These are phyloP conservation scores for Aegilops longissima DNA, from an alignment of 176 grass and related monocot species.

Conservation along the genomic window DNA sequence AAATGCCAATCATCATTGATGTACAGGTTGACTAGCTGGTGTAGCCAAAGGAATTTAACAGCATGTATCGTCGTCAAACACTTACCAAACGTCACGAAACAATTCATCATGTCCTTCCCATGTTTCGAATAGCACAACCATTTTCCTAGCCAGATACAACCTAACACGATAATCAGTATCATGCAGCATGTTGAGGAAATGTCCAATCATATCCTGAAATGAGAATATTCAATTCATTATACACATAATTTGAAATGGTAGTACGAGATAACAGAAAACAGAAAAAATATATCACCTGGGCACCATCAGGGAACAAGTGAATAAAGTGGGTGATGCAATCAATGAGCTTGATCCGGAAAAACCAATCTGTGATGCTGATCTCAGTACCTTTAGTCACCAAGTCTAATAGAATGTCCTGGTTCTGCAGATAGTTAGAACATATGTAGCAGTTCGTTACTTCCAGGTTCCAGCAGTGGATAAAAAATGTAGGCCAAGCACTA, in stretches of 20 bases:
- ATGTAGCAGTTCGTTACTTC: conserved; percentile 35
- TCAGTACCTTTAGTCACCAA: conserved; percentile 60
- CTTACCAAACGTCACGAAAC: conserved; percentile 88
- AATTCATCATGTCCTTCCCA: conserved; percentile 94
- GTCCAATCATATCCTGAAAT: conserved; percentile 75
- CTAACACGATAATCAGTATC: conserved; percentile 93
- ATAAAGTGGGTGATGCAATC: conserved; percentile 75
- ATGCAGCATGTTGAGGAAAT: conserved; percentile 87
- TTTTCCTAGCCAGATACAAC: conserved; percentile 81
- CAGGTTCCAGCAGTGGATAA: background rate
- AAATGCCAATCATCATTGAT: conserved; percentile 23
- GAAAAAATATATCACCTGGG: conserved; percentile 59
- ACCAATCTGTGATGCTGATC: conserved; percentile 61
- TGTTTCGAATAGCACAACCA: conserved; percentile 78
- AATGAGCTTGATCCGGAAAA: conserved; percentile 69
- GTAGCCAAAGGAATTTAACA: background rate
- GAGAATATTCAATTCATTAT: conserved; percentile 14
- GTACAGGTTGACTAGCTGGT: background rate
- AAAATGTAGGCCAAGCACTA: conserved; percentile 6
- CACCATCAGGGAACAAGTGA: conserved; percentile 66
- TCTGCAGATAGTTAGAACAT: conserved; percentile 50
- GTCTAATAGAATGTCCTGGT: conserved; percentile 54
- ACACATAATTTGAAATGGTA: conserved; percentile 21
- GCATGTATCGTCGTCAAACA: background rate
- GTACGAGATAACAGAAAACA: conserved; percentile 9